A percentile compares a stretch with the other conserved stretches of the same genome.
Conservation (phyloP, 768 basidiomycete genomes). For the Tulasnella sp. region DNA sequence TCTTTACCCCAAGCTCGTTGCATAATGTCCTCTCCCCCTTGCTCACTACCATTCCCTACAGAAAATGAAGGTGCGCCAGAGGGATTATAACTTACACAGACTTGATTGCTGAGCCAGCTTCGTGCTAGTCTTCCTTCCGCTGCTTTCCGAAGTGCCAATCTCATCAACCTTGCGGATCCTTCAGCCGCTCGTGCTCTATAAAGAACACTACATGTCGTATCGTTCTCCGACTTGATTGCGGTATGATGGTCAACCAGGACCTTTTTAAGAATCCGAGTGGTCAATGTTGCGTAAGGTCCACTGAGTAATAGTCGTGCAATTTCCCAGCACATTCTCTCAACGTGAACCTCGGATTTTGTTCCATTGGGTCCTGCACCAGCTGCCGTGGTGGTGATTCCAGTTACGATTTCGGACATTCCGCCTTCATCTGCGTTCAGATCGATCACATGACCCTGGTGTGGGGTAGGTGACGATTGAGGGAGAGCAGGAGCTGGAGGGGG, state of each 20-base stretch:
- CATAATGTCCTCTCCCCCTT: conserved; percentile 4
- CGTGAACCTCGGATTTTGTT: neutral
- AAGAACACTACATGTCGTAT: too few species aligned
- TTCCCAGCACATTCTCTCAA: conserved; percentile 11
- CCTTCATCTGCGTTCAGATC: too few species aligned
- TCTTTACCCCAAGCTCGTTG: conserved; percentile 15
- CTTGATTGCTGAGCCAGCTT: conserved; percentile 3
- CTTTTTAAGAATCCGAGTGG: conserved; percentile 8
- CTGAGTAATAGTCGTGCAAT: conserved; percentile 8
- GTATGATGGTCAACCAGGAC: neutral
- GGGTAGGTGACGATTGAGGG: too few species aligned
- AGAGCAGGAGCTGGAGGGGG: too few species aligned
- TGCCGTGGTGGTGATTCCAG: too few species aligned
- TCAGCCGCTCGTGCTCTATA: neutral
- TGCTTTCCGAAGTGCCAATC: conserved; percentile 13
- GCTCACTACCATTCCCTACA: neutral
- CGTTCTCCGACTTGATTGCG: neutral
- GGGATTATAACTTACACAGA: conserved; percentile 7
- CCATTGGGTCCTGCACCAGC: too few species aligned
- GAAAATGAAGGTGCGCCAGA: conserved; percentile 11
- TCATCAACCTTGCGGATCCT: conserved; percentile 12
- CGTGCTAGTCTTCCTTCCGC: conserved; percentile 9
- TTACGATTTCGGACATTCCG: too few species aligned
- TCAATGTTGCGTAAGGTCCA: conserved; percentile 5
- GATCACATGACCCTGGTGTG: too few species aligned